Base-by-base conservation (phyloP, 2,329 filamentous ascomycete genomes). In the Cyphellophora attinorum region DNA sequence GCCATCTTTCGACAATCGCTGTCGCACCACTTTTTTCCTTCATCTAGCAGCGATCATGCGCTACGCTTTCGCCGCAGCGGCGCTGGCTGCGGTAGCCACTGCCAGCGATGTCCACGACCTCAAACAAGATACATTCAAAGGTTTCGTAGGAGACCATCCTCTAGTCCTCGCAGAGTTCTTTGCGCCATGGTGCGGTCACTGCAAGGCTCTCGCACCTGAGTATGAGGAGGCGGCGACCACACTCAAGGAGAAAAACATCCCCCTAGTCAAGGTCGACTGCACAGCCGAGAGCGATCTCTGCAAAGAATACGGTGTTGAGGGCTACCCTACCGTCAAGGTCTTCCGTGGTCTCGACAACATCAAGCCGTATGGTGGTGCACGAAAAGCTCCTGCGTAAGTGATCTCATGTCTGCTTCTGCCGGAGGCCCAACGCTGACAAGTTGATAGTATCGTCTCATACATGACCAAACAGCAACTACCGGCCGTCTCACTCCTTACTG, bases 381-480 rank as follows among this genome's bases (percentile, higher is more conserved):
- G 91, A 62, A 94, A 96, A 72, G 80, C 88, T 47, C 78, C 76
- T 62, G 68, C 74, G 69, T 72, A 61, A 54, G 67, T 63, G 16
- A 11, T 21, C 18, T 28, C 10, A 15, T 19, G 11, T 21, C 3
- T 31, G 13, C 10, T 14, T 29, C 14, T 11, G n/a, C 6, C 12
- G 27, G 17, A 14, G 12, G 5, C 35, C 36, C 19, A 12, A 19
- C 39, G 35, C 56, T 55, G 28, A 57, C 44, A 13, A 25, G 18
- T 19, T 34, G 29, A 21, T 44, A 73, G 71, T 21, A 77, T 82
- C 51, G 62, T 79, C 45, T 81, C 77, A 16, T 96, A 94, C 73
- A 98, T 98, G 91, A 81, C 85, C 61, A 98, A 96, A 76, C 91
- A 96, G 69, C 84, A 85, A 16, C 76, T 98, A 41, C 91, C 91